Base-by-base conservation (phyloP, 2,329 filamentous ascomycete genomes). In the Clarireedia monteithiana region DNA sequence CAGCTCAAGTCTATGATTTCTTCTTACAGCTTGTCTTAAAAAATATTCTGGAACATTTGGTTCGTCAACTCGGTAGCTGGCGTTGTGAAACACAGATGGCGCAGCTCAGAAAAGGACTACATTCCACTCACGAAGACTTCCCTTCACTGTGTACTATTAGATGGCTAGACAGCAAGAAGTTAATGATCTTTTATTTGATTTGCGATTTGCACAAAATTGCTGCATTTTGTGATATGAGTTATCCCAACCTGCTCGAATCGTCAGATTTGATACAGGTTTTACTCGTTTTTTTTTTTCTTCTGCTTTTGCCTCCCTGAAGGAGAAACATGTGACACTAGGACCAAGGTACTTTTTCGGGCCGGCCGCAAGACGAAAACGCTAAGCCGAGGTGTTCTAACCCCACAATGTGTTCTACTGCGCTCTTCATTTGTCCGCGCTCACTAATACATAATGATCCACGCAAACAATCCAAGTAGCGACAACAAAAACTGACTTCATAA, bases 11-110 rank as follows among this genome's bases (percentile, higher is more conserved):
- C 40, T 53, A 44, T 45, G 56, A 40, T 49, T 59, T 49, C 30
- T 58, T 53, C 53, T 60, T 61, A 56, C 55, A 39, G 53, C 59
- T 62, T 67, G 61, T 65, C 60, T 64, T 63, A 58, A 62, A 58
- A 47, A 55, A 36, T 55, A 48, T 48, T 59, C 55, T 20, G 36
- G 40, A 44, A 54, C 30, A 15, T 23, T 30, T 6, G 23, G 40
- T 44, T 12, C 40, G 7, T 17, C 4, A 17, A 17, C 17, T 23
- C 17, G 40, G 17, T 23, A 17, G 17, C 23, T 44, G 17, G 40
- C 17, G 15, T 44, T 20, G 20, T 23, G 10, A 44, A 3, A 6
- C 6, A 24, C 6, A 12, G 7, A 6, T 44, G 40, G 17, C 10
- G 17, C 9, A 44, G n/a, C 40, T 44, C 10, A 27, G 38, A 42